A percentile compares a stretch with the other conserved stretches of the same genome.
These are phyloP conservation scores for Gossypium sturtianum DNA, from an alignment of 345 rosid species.

Conservation along the genomic window DNA sequence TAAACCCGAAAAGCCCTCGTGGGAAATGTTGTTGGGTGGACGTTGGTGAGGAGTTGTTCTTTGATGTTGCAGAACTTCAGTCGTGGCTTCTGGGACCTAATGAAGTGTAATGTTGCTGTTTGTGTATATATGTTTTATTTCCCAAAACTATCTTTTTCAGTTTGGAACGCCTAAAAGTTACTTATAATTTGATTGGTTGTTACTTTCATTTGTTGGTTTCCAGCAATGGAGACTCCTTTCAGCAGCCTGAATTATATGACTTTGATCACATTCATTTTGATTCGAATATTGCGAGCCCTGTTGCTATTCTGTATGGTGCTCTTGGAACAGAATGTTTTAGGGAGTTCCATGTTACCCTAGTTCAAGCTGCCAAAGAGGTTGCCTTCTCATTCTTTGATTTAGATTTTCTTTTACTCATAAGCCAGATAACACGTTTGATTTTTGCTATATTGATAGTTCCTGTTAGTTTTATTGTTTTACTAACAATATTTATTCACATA, in stretches of 20 bases:
- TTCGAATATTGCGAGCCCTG: conserved; percentile 52
- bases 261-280: conserved; percentile 28
- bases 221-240: conserved; percentile 58
- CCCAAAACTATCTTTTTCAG: neutral
- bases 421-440: neutral
- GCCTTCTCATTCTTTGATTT: neutral
- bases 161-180: neutral
- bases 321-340: conserved; percentile 81
- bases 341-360: conserved; percentile 59
- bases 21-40: conserved; percentile 96
- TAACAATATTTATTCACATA: neutral
- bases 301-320: conserved; percentile 88
- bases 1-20: conserved; percentile 45
- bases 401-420: neutral
- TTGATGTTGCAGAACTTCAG: conserved; percentile 55
- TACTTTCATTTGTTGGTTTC: conserved; percentile 19
- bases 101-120: conserved; percentile 37
- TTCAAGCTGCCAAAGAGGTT: conserved; percentile 73
- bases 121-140: neutral
- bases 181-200: neutral
- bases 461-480: conserved; percentile 5
- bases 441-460: neutral
- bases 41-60: conserved; percentile 70
- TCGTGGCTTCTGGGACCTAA: conserved; percentile 51
- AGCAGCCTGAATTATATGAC: conserved; percentile 50